These are phyloP conservation scores for Botrytis porri DNA, from an alignment of 2,329 filamentous ascomycete species.

Conservation along the genomic window DNA sequence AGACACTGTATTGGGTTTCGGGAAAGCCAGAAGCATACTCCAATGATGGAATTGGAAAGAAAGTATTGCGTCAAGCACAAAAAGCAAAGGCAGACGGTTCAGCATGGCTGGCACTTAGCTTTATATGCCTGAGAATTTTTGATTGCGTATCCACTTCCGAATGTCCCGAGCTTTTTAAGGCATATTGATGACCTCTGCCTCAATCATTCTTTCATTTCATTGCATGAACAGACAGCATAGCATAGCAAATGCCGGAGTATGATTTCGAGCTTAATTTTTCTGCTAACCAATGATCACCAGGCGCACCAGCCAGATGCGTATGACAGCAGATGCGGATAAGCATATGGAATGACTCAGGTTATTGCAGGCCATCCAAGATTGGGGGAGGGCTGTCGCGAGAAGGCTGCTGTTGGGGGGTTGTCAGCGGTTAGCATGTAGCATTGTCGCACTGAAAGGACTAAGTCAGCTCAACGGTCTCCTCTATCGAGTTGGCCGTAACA, in stretches of 20 bases:
- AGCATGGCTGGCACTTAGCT: not conserved
- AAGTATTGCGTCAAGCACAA: not conserved
- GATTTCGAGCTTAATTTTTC: not conserved
- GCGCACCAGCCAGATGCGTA: constrained; percentile 12
- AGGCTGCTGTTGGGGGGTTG: not conserved
- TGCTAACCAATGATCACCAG: constrained; percentile 19
- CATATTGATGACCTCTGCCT: constrained; percentile 10
- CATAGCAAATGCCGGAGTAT: constrained; percentile 16
- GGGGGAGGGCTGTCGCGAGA: constrained; percentile 4
- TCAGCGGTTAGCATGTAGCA: constrained; percentile 12
- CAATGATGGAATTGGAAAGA: not conserved
- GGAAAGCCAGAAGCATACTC: constrained; percentile 13
- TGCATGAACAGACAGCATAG: constrained; percentile 1
- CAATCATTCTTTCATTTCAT: constrained; percentile 8
- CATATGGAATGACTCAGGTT: constrained; percentile 19
- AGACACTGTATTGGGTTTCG: not conserved
- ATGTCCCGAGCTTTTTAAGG: constrained; percentile 19
- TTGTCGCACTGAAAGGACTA: not conserved
- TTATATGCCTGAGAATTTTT: constrained; percentile 8
- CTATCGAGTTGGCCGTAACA: not conserved
- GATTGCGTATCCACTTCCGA: constrained; percentile 20
- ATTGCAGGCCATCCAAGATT: constrained; percentile 11
- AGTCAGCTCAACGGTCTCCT: constrained; percentile 11
- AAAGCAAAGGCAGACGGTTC: not conserved
- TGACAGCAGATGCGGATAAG: constrained; percentile 18